Percentiles rank a stretch among this genome's conserved stretches.
These are phyloP conservation scores for Dendrobium chrysotoxum DNA, from an alignment of 106 monocot genomes.

Conservation along the genomic window DNA sequence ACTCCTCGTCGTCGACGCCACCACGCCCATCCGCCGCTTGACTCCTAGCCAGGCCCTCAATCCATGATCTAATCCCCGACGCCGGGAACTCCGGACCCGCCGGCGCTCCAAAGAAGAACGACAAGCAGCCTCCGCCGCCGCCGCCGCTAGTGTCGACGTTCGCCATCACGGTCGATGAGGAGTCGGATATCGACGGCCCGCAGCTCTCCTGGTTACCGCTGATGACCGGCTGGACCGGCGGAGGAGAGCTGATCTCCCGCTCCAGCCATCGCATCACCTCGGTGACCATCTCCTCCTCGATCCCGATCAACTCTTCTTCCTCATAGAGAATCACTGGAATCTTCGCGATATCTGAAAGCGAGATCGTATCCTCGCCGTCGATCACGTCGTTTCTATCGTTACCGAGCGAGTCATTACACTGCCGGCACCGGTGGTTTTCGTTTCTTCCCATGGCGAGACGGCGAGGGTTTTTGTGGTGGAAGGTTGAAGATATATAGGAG, in stretches of 20 bases:
- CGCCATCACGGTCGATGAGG: not conserved
- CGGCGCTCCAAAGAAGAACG: not conserved
- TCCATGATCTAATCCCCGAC: too few species aligned
- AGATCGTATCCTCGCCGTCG: too few species aligned
- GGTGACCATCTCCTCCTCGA: not conserved
- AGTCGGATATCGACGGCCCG: not conserved
- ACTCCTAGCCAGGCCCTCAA: too few species aligned
- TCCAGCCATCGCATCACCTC: not conserved
- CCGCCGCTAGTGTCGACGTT: not conserved
- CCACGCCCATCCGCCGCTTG: too few species aligned
- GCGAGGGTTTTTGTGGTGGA: not conserved
- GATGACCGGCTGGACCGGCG: not conserved
- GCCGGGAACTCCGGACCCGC: not conserved
- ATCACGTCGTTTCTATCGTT: too few species aligned
- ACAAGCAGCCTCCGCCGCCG: not conserved
- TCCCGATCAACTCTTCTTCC: not conserved
- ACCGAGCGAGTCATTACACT: too few species aligned
- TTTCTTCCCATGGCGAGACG: not conserved
- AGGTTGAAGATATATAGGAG: not conserved
- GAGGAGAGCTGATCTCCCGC: not conserved
- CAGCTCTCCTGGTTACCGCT: not conserved
- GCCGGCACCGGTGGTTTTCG: not conserved
- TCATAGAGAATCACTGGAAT: not conserved
- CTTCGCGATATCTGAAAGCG: not conserved
- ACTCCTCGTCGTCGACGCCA: too few species aligned